phyloP scores from a whole-genome alignment of 306 rosid genomes.

The Cucumis cinereus region DNA sequence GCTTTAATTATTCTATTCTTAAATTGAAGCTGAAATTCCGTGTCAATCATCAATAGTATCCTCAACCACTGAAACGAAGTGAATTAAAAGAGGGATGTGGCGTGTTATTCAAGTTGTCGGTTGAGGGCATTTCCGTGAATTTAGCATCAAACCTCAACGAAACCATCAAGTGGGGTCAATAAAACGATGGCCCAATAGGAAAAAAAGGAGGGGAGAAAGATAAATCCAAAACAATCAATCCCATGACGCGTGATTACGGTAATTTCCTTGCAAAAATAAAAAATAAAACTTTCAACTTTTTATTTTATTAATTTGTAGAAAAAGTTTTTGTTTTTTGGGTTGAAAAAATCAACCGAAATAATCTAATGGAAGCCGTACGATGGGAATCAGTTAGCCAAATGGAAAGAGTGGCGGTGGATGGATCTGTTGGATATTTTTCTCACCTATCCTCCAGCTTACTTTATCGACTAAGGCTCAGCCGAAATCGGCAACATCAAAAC shows the following conservation, averaged over 20 bases:
- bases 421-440: neutral
- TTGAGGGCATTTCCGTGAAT: conserved; percentile 3
- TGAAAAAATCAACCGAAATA: neutral
- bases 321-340: neutral
- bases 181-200: neutral
- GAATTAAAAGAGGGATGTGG: neutral
- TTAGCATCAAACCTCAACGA: neutral
- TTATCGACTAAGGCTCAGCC: conserved; percentile 1
- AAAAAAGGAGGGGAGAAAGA: neutral
- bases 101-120: conserved; percentile 4
- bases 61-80: neutral
- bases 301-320: neutral
- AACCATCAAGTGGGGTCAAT: conserved; percentile 2
- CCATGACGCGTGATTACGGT: neutral
- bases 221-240: neutral
- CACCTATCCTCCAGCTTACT: neutral
- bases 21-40: neutral
- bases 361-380: neutral
- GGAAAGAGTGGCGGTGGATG: neutral
- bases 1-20: neutral
- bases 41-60: neutral
- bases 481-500: neutral
- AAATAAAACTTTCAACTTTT: neutral
- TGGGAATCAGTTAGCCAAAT: neutral
- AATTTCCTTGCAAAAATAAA: neutral